Base-by-base conservation (phyloP, 306 rosid genomes). In the Alnus rubra region DNA sequence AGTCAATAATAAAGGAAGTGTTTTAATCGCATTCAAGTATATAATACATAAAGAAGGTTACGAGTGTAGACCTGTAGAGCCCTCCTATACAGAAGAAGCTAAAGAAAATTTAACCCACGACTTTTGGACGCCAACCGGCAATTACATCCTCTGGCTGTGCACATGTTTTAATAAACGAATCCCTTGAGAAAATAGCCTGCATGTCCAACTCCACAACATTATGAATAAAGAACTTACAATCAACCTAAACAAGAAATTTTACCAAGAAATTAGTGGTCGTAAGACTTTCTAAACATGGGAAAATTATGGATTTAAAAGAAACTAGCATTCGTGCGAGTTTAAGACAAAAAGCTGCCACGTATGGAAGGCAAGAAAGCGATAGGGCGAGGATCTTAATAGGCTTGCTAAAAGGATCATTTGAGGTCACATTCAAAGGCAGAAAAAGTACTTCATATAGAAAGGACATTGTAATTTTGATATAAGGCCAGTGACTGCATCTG, bases 101-200 rank as follows among this genome's bases (percentile, higher is more conserved):
- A 33, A 31, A 69, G 60, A 28, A 19, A 77, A 67, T 74, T 88
- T 84, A 90, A 79, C 89, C 93, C 64, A 89, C 86, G 47, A 92
- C 97, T 85, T 95, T 95, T 8, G 98, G 88, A 79, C 98, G 94
- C 98, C 98, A 95, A 83, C 98, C 98, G 3, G 87, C 93, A 80
- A 95, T 82, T 44, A 92, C 94, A 89, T 95, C 98, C 70, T 95
- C 89, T 0, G 91, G 87, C 74, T 78, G 83, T 15, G 98, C 89
- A 44, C 94, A 81, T 31, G 98, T 95, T 77, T 88, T 91, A 42
- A 84, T 54, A 80, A 95, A 95, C 3, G 98, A 95, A 72, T 91
- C 98, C 86, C 77, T 86, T 35, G 90, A 90, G 90, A 91, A 95
- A 64, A 91, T 79, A 16, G 77, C 82, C 98, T 95, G 95, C 75